Evolutionary conservation across 495 filamentous ascomycete genomes (phyloP).

Genomic region (Gamarada debralockiae): DNA sequence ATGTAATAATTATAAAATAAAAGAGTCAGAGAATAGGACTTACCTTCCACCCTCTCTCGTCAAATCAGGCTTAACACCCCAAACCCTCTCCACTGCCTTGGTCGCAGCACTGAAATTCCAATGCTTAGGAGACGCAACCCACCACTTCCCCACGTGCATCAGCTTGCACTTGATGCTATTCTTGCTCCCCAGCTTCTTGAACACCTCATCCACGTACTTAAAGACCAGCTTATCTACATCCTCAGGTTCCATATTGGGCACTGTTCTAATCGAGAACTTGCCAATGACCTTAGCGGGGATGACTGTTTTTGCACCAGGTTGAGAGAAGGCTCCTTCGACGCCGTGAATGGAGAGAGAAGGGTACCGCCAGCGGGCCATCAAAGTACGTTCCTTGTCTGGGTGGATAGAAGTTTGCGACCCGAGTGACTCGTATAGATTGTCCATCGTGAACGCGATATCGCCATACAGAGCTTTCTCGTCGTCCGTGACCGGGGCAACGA

Average conservation of each 20-base stretch:
- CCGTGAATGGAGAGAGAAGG: constrained; percentile 96
- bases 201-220: constrained; percentile 72
- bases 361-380: constrained; percentile 94
- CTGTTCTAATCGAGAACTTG: constrained; percentile 97
- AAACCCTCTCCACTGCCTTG: constrained; percentile 91
- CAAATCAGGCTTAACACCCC: constrained; percentile 88
- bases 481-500: constrained; percentile 80
- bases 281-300: constrained; percentile 96
- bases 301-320: constrained; percentile 93
- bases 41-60: constrained; percentile 92
- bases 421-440: constrained; percentile 85
- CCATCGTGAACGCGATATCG: constrained; percentile 89
- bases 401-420: constrained; percentile 83
- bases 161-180: constrained; percentile 79
- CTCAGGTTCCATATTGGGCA: constrained; percentile 93
- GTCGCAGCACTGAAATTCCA: constrained; percentile 95
- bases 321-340: constrained; percentile 92
- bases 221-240: constrained; percentile 81
- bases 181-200: constrained; percentile 81
- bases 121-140: constrained; percentile 94
- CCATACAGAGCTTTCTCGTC: constrained; percentile 85
- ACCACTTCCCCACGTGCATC: constrained; percentile 94
- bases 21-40: constrained; percentile 24
- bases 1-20: not conserved
- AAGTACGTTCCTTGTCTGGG: constrained; percentile 76